phyloP scores from a whole-genome alignment of 768 basidiomycete genomes.

The Russula sp. region DNA sequence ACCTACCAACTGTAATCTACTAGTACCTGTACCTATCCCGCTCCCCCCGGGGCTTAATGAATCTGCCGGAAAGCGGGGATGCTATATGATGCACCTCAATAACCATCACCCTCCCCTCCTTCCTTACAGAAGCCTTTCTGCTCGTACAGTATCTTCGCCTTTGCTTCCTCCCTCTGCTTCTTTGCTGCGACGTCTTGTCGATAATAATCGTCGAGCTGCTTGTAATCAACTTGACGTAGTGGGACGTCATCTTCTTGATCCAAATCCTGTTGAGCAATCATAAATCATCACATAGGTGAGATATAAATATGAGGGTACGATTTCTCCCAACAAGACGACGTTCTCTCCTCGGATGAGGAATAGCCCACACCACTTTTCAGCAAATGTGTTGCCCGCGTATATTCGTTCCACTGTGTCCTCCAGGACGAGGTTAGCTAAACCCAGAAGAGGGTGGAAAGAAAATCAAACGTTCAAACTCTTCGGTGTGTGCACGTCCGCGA shows the following conservation, averaged over 20 bases:
- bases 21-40: conserved; percentile 17
- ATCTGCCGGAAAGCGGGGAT: conserved; percentile 36
- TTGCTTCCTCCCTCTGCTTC: conserved; percentile 77
- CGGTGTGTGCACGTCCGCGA: neutral
- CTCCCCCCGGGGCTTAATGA: conserved; percentile 39
- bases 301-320: conserved; percentile 48
- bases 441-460: neutral
- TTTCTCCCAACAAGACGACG: conserved; percentile 94
- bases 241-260: conserved; percentile 89
- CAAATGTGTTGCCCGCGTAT: conserved; percentile 84
- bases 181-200: conserved; percentile 68
- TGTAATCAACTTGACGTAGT: conserved; percentile 69
- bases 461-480: neutral
- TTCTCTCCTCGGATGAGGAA: conserved; percentile 98
- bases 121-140: conserved; percentile 91
- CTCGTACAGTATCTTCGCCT: conserved; percentile 78
- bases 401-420: conserved; percentile 95
- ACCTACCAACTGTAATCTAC: conserved; percentile 34
- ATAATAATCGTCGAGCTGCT: conserved; percentile 66
- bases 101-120: conserved; percentile 95
- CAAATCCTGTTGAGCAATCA: conserved; percentile 60
- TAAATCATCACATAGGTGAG: conserved; percentile 13
- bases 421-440: conserved; percentile 89
- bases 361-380: conserved; percentile 83
- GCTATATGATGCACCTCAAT: conserved; percentile 45